A percentile compares a stretch with the other conserved stretches of the same genome.
phyloP scores from a whole-genome alignment of 2,329 filamentous ascomycete genomes.

The Phaeophleospora eucalypticola region DNA sequence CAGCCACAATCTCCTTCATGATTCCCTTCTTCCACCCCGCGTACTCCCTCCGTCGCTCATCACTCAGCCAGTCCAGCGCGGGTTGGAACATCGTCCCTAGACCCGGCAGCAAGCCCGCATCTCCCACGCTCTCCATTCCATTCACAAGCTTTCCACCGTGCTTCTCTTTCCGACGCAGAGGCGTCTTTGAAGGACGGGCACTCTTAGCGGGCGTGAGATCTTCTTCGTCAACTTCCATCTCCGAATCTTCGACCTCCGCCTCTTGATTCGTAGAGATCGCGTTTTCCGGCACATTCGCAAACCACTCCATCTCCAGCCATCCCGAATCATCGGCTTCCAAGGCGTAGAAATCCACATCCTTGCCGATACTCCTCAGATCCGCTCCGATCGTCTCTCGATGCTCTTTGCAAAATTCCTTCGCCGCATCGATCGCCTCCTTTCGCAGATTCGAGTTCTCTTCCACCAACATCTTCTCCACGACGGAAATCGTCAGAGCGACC shows the following conservation, averaged over 20 bases:
- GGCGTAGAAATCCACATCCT: slow-evolving; percentile 17
- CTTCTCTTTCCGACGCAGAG: slow-evolving; percentile 34
- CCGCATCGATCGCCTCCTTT: slow-evolving; percentile 7
- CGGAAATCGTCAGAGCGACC: slow-evolving; percentile 13
- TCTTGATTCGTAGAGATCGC: slow-evolving; percentile 44
- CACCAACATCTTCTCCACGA: slow-evolving; percentile 13
- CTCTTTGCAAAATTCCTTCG: slow-evolving; percentile 5
- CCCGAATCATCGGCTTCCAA: slow-evolving; percentile 21
- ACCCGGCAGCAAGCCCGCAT: slow-evolving; percentile 41
- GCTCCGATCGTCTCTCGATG: not conserved
- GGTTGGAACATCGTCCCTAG: slow-evolving; percentile 69
- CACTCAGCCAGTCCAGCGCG: slow-evolving; percentile 66
- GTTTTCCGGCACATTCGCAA: slow-evolving; percentile 15
- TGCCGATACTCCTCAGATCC: slow-evolving; percentile 8
- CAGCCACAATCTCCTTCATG: slow-evolving; percentile 49
- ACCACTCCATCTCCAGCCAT: slow-evolving; percentile 27
- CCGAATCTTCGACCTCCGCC: slow-evolving; percentile 9
- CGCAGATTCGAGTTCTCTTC: slow-evolving; percentile 4
- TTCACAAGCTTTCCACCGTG: slow-evolving; percentile 20
- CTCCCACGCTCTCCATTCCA: slow-evolving; percentile 19
- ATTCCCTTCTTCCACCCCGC: slow-evolving; percentile 61
- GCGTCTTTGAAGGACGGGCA: slow-evolving; percentile 28
- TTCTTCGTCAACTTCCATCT: slow-evolving; percentile 6
- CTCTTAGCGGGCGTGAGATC: slow-evolving; percentile 15
- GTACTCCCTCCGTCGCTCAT: slow-evolving; percentile 59